phyloP scores from a whole-genome alignment of 2,329 filamentous ascomycete genomes.

The Scedosporium aurantiacum region DNA sequence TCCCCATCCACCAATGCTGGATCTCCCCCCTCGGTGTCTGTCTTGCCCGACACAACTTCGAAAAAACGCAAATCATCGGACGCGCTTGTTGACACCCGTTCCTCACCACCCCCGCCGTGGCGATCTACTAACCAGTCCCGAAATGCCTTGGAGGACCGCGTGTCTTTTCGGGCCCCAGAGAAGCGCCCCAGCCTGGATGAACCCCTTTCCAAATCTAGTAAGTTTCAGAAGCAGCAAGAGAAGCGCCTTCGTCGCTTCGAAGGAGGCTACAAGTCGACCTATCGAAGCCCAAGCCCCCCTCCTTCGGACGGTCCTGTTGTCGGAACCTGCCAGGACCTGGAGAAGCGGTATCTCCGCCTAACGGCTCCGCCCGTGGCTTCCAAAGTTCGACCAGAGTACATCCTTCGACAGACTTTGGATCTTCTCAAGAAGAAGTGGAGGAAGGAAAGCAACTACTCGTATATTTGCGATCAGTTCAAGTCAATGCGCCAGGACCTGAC shows the following conservation, averaged over 20 bases:
- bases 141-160: conserved; percentile 58
- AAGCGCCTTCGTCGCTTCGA: conserved; percentile 85
- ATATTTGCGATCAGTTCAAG: conserved; percentile 99
- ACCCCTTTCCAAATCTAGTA: conserved; percentile 52
- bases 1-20: conserved; percentile 13
- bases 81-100: conserved; percentile 39
- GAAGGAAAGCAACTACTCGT: conserved; percentile 85
- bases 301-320: conserved; percentile 61
- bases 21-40: conserved; percentile 9
- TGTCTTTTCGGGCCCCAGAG: conserved; percentile 47
- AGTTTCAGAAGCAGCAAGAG: conserved; percentile 78
- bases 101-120: conserved; percentile 53
- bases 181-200: conserved; percentile 33
- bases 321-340: conserved; percentile 70
- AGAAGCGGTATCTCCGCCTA: conserved; percentile 91
- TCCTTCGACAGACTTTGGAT: conserved; percentile 77
- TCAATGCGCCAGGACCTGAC: conserved; percentile 96
- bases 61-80: conserved; percentile 80
- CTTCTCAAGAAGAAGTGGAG: conserved; percentile 91
- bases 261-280: conserved; percentile 46
- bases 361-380: conserved; percentile 82
- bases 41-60: conserved; percentile 23
- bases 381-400: conserved; percentile 70
- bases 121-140: conserved; percentile 52
- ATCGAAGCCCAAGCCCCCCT: conserved; percentile 45